Evolutionary conservation across 495 filamentous ascomycete species (phyloP).

Genomic region (Haplographium delicatum): DNA sequence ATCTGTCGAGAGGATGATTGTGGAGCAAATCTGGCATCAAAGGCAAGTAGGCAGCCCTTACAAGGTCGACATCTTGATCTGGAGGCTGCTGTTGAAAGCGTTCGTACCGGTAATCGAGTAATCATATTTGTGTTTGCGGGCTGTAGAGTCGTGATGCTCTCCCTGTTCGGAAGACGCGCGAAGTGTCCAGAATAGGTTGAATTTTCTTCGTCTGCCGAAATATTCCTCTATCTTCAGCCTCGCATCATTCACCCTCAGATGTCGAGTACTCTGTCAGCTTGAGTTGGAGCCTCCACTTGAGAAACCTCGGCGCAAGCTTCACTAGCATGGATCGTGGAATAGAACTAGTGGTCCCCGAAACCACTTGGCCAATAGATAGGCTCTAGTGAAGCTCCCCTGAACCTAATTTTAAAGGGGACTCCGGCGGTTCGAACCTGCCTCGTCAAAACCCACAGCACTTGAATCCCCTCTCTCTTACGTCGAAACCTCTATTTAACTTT

Average conservation of each 20-base stretch:
- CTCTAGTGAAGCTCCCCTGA: slow-evolving; percentile 11
- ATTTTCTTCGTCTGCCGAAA: too few relatives aligned
- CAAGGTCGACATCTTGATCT: background rate
- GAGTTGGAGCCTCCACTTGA: background rate
- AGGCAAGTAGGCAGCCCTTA: background rate
- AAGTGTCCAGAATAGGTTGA: too few relatives aligned
- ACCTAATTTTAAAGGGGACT: too few relatives aligned
- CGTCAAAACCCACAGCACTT: too few relatives aligned
- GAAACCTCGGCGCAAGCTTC: background rate
- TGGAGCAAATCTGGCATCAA: too few relatives aligned
- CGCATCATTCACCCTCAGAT: too few relatives aligned
- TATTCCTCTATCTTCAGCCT: too few relatives aligned
- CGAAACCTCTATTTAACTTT: background rate
- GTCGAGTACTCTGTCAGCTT: too few relatives aligned
- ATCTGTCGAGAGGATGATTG: background rate
- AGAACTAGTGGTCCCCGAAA: background rate
- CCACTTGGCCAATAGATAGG: slow-evolving; percentile 9
- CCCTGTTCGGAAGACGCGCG: too few relatives aligned
- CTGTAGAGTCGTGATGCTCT: too few relatives aligned
- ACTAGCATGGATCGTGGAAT: background rate
- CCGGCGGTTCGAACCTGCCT: too few relatives aligned
- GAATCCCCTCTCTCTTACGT: background rate
- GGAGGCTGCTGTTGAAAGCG: background rate
- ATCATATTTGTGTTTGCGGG: slow-evolving; percentile 3
- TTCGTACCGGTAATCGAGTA: slow-evolving; percentile 2